Evolutionary conservation across 371 early-diverging fungal species (phyloP), one percentile per base, ranked within the genome.

Genomic region (Mucor ambiguus): DNA sequence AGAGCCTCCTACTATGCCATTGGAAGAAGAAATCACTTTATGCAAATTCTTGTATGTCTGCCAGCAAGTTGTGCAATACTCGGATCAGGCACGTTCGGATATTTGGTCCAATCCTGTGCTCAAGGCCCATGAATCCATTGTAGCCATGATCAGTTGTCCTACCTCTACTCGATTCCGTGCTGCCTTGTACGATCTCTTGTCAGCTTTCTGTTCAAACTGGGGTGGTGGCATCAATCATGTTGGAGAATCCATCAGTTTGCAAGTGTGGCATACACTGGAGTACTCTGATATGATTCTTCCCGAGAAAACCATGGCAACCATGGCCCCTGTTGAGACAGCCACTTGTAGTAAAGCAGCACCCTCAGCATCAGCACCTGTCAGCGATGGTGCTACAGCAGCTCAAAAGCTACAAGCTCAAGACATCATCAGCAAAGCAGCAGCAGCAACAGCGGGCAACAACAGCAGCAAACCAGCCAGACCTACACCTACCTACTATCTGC

Each of bases 191-290:
- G 41, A 61, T 55, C 41, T 72, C 3, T 41, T 78, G n/a, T 56
- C 73, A 2, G 72, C 78, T 9, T 75, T 75, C 35, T 78, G 78
- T 22, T 71, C 75, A 8, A 66, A 68, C n/a, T 75, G 69, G 68
- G 78, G 72, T 32, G 78, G 73, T 14, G 73, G 71, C 1, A 58
- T 72, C 5, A 66, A 72, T 26, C 67, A 58, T 26, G 30, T 68
- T 5, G 78, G 73, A n/a, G 58, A 52, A 41, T 38, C 54, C 0
- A 73, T 75, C 1, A 56, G 73, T 11, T 56, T 66, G 30, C 64
- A 69, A 18, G 68, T 78, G 16, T 78, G 78, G 78, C 41, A 59
- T 18, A 68, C 68, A 0, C 58, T 78, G 28, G 75, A 75, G 6
- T 33, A 58, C 26, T 72, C 75, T 16, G 72, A 72, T 35, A 70